Percentiles rank a stretch among this genome's conserved stretches.
phyloP scores from a whole-genome alignment of 768 basidiomycete genomes.

The Auricularia cornea region DNA sequence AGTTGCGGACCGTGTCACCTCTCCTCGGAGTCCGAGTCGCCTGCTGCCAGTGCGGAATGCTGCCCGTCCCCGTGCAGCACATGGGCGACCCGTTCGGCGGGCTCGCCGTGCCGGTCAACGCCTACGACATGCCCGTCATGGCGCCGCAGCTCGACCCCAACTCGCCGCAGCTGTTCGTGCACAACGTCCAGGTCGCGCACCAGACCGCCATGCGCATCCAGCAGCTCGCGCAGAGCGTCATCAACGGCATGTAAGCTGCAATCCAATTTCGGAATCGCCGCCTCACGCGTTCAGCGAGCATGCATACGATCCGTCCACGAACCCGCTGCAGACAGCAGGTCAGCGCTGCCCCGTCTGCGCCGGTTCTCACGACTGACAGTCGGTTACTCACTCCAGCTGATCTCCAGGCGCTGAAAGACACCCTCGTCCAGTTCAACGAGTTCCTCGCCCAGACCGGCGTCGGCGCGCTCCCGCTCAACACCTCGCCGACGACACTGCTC shows the following conservation, averaged over 20 bases:
- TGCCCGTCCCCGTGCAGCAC: neutral
- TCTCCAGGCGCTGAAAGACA: neutral
- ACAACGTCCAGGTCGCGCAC: neutral
- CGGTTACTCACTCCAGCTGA: neutral
- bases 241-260: neutral
- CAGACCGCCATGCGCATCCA: neutral
- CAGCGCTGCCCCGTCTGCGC: neutral
- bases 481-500: neutral
- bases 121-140: neutral
- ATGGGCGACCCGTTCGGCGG: neutral
- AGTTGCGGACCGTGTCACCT: too few relatives aligned
- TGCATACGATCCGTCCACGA: neutral
- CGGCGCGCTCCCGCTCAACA: neutral
- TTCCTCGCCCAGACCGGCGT: neutral
- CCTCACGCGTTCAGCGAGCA: neutral
- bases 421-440: neutral
- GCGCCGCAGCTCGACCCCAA: neutral
- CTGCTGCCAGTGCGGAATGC: neutral
- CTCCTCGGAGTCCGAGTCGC: too few relatives aligned
- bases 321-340: neutral
- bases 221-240: neutral
- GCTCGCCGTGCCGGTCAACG: neutral
- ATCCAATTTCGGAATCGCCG: neutral
- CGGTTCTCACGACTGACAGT: neutral
- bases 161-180: neutral